Conservation (phyloP, 352 stramenopile genomes). For the Globisporangium cederbergense region DNA sequence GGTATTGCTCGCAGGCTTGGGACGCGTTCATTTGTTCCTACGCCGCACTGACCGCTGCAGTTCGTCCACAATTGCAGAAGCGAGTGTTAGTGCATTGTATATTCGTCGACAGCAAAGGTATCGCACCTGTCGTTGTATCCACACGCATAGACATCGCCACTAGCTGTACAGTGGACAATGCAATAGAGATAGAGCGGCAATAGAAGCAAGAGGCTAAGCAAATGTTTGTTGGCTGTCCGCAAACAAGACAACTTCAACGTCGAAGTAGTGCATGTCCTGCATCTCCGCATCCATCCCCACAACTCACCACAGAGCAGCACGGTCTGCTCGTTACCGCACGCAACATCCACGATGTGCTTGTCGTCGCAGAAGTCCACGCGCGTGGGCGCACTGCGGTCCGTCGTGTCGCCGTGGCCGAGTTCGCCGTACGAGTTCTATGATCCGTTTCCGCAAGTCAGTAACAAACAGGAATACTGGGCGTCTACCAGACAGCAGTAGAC, state of each 20-base stretch:
- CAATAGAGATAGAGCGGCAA: neutral
- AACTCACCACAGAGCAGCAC: conserved; percentile 71
- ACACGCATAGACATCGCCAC: conserved; percentile 83
- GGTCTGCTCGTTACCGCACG: conserved; percentile 91
- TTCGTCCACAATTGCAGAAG: too few species aligned
- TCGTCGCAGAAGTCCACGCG: conserved; percentile 33
- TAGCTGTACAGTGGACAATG: conserved; percentile 21
- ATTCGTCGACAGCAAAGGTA: too few species aligned
- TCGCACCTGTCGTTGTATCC: conserved; percentile 91
- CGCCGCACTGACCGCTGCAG: conserved; percentile 88
- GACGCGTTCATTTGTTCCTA: conserved; percentile 77
- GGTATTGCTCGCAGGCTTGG: conserved; percentile 39
- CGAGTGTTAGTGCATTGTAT: too few species aligned
- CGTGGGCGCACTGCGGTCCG: conserved; percentile 53
- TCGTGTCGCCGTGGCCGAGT: conserved; percentile 84
- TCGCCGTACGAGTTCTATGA: conserved; percentile 91
- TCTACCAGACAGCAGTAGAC: neutral
- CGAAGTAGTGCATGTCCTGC: neutral
- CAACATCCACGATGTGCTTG: conserved; percentile 70
- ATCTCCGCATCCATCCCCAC: neutral
- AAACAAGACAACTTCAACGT: neutral
- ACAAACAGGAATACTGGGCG: neutral
- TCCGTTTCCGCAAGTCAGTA: neutral
- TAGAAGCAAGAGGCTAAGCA: neutral
- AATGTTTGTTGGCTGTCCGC: neutral